Conservation (phyloP, 148 eudicot species). For the Pharnaceum exiguum region DNA sequence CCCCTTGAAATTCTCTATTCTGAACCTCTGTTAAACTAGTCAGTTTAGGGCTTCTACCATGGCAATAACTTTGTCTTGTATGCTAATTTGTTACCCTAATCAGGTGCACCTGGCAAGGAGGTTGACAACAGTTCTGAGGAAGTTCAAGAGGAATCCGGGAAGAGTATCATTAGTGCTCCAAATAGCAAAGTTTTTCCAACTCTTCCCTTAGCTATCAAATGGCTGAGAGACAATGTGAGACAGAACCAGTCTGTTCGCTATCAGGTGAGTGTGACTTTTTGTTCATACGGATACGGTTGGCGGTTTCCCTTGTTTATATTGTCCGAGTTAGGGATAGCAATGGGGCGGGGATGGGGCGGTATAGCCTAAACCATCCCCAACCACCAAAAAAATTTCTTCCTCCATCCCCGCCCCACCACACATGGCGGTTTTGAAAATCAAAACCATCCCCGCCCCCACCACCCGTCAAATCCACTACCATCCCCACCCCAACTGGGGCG, state of each 20-base stretch:
- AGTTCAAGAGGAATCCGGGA: conserved; percentile 37
- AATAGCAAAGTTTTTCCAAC: conserved; percentile 79
- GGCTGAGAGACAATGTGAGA: conserved; percentile 67
- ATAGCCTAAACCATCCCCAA: too few species aligned
- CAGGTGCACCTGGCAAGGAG: conserved; percentile 46
- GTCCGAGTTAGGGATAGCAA: conserved; percentile 15
- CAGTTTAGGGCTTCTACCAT: too few species aligned
- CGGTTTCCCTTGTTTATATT: not conserved
- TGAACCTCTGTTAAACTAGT: too few species aligned
- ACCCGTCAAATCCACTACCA: too few species aligned
- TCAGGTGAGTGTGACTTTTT: too few species aligned
- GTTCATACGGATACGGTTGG: not conserved
- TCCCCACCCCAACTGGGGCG: too few species aligned
- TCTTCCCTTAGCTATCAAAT: conserved; percentile 85
- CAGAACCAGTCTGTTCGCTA: conserved; percentile 63
- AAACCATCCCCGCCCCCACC: too few species aligned
- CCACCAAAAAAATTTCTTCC: too few species aligned
- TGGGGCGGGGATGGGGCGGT: too few species aligned
- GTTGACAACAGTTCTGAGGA: conserved; percentile 31
- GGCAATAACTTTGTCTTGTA: not conserved
- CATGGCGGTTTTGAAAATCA: too few species aligned
- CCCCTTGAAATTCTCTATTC: not conserved
- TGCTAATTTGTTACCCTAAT: conserved; percentile 6
- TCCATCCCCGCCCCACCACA: too few species aligned
- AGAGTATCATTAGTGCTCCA: conserved; percentile 29